Percentiles rank a stretch among this genome's conserved stretches.
phyloP scores from a whole-genome alignment of 2,329 filamentous ascomycete species.

The Sarocladium strictum region DNA sequence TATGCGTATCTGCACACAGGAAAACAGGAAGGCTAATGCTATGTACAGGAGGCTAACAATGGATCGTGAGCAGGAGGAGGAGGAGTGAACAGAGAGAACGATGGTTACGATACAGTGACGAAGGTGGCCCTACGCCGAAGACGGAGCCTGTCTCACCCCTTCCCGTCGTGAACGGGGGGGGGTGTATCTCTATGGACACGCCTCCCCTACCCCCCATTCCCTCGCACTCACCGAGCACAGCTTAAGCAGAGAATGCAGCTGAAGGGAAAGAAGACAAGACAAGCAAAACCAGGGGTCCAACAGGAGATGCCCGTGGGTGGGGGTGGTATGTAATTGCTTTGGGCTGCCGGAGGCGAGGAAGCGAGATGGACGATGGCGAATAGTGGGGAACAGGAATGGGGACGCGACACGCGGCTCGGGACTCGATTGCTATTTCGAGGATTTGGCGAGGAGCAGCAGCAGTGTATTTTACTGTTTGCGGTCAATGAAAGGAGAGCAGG shows the following conservation, averaged over 20 bases:
- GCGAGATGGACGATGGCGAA: neutral
- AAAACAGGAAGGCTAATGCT: neutral
- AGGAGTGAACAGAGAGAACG: neutral
- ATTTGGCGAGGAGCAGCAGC: too few species aligned
- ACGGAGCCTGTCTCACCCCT: slow-evolving; percentile 3
- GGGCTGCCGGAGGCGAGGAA: neutral
- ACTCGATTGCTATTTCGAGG: neutral
- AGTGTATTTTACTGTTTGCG: neutral
- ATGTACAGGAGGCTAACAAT: neutral
- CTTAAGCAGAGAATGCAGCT: neutral
- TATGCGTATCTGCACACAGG: neutral
- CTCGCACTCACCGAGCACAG: neutral
- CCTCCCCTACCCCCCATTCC: neutral
- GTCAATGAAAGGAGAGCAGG: too few species aligned
- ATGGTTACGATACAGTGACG: neutral
- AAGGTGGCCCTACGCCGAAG: neutral
- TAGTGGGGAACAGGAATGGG: neutral
- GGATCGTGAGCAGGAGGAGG: too few species aligned
- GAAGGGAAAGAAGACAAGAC: neutral
- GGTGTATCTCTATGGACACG: neutral
- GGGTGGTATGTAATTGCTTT: neutral
- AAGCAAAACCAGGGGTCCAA: neutral
- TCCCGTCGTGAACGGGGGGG: neutral
- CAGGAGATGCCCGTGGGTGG: neutral
- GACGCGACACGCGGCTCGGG: slow-evolving; percentile 4